phyloP scores from a whole-genome alignment of 139 green algal genomes.

The Micractinium sp. region DNA sequence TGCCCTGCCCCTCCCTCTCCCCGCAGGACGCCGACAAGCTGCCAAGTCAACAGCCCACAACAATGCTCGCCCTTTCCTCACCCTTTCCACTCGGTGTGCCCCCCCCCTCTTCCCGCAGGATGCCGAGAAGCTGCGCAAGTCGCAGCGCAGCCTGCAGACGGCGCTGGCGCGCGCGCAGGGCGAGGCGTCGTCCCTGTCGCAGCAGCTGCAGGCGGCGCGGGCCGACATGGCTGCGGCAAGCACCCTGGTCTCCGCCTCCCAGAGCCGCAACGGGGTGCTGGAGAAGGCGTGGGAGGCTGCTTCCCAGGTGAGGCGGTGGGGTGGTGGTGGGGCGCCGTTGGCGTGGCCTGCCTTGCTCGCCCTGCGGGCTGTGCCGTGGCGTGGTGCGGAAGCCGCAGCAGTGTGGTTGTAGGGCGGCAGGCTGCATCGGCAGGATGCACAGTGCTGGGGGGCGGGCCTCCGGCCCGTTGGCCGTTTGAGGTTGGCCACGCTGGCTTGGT shows the following conservation, averaged over 20 bases:
- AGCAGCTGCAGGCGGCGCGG: neutral
- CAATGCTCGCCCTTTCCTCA: too few relatives aligned
- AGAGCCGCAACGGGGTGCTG: conserved; percentile 19
- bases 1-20: too few relatives aligned
- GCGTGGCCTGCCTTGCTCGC: neutral
- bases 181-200: neutral
- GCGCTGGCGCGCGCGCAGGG: neutral
- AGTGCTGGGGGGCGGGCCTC: too few relatives aligned
- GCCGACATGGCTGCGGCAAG: neutral
- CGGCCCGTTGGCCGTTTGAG: too few relatives aligned
- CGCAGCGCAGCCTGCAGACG: neutral
- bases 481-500: neutral
- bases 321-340: neutral
- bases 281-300: conserved; percentile 9
- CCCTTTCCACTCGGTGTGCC: neutral
- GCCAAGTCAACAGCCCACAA: too few relatives aligned
- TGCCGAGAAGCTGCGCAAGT: neutral
- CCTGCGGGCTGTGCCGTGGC: too few relatives aligned
- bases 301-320: neutral
- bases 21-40: too few relatives aligned
- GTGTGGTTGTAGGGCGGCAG: too few relatives aligned
- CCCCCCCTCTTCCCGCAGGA: neutral
- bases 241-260: neutral
- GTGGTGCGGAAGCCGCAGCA: too few relatives aligned
- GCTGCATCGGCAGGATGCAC: too few relatives aligned